A percentile compares a stretch with the other conserved stretches of the same genome.
These are phyloP conservation scores for Tylopilus sp. DNA, from an alignment of 768 basidiomycete species.

Conservation along the genomic window DNA sequence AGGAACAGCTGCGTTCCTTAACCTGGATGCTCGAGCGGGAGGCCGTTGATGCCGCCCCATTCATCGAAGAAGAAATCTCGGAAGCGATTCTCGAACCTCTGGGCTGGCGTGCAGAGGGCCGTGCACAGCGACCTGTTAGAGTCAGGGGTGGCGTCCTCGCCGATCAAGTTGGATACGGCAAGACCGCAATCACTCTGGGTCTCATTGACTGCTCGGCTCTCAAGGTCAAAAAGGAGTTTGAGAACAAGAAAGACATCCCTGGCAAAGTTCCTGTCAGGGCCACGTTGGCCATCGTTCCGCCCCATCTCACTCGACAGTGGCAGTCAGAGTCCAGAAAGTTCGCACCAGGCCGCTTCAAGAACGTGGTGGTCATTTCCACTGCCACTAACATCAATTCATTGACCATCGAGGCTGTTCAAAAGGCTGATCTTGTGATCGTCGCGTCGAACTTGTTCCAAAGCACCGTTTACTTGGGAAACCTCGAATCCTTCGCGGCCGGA, in stretches of 20 bases:
- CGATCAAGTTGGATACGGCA: constrained; percentile 96
- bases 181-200: constrained; percentile 92
- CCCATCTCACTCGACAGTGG: constrained; percentile 91
- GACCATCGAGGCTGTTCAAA: constrained; percentile 68
- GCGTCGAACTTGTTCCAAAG: constrained; percentile 87
- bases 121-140: constrained; percentile 70
- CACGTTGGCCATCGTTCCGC: constrained; percentile 82
- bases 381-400: constrained; percentile 67
- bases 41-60: constrained; percentile 56
- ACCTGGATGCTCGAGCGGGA: constrained; percentile 93
- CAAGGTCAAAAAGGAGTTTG: constrained; percentile 55
- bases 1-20: constrained; percentile 86
- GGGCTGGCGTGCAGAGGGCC: constrained; percentile 94
- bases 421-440: constrained; percentile 84
- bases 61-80: constrained; percentile 91
- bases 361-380: constrained; percentile 62
- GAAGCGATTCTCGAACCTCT: constrained; percentile 84
- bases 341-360: constrained; percentile 41
- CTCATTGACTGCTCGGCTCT: constrained; percentile 73
- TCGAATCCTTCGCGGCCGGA: constrained; percentile 65
- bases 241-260: constrained; percentile 38
- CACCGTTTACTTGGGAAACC: constrained; percentile 68
- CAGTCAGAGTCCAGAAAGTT: constrained; percentile 83
- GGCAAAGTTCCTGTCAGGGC: constrained; percentile 79
- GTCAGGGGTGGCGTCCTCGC: constrained; percentile 90